Percentiles rank a stretch among this genome's conserved stretches.
Conservation (phyloP, 495 filamentous ascomycete genomes). For the Sporormia fimetaria region DNA sequence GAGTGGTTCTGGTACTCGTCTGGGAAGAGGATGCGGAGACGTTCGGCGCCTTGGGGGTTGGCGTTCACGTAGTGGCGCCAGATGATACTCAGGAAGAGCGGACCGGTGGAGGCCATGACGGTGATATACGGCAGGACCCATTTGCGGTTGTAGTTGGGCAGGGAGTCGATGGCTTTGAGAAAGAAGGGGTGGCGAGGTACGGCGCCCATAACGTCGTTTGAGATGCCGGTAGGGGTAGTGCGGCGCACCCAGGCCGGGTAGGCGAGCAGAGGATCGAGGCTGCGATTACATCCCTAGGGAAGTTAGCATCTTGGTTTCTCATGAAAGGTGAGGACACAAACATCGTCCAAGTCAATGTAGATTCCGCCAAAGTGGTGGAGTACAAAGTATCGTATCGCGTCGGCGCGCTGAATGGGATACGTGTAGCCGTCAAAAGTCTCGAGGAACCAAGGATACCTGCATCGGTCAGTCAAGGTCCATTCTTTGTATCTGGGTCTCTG, state of each 20-base stretch:
- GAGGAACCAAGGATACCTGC: slow-evolving; percentile 76
- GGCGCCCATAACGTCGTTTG: slow-evolving; percentile 79
- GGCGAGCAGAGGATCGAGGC: slow-evolving; percentile 65
- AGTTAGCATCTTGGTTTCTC: too few species aligned
- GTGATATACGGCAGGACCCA: slow-evolving; percentile 80
- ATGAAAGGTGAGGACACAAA: slow-evolving; percentile 34
- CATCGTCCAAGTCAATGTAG: slow-evolving; percentile 84
- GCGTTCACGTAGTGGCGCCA: slow-evolving; percentile 42
- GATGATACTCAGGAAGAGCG: slow-evolving; percentile 70
- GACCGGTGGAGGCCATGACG: slow-evolving; percentile 79
- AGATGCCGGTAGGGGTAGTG: slow-evolving; percentile 72
- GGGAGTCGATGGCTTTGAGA: slow-evolving; percentile 54
- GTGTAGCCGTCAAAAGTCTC: slow-evolving; percentile 70
- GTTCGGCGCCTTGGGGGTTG: slow-evolving; percentile 24
- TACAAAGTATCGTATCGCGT: slow-evolving; percentile 83
- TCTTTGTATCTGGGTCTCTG: neutral
- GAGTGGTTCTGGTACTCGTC: slow-evolving; percentile 58
- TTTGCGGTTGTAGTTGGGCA: slow-evolving; percentile 60
- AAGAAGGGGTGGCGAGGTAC: slow-evolving; percentile 78
- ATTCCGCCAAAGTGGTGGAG: slow-evolving; percentile 72
- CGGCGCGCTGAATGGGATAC: slow-evolving; percentile 75
- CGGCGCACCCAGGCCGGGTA: slow-evolving; percentile 77
- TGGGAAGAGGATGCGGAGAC: slow-evolving; percentile 43
- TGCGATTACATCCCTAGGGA: slow-evolving; percentile 71
- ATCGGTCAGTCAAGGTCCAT: slow-evolving; percentile 3